phyloP scores from a whole-genome alignment of 805 yeast genomes.

The Metschnikowia anglica region DNA sequence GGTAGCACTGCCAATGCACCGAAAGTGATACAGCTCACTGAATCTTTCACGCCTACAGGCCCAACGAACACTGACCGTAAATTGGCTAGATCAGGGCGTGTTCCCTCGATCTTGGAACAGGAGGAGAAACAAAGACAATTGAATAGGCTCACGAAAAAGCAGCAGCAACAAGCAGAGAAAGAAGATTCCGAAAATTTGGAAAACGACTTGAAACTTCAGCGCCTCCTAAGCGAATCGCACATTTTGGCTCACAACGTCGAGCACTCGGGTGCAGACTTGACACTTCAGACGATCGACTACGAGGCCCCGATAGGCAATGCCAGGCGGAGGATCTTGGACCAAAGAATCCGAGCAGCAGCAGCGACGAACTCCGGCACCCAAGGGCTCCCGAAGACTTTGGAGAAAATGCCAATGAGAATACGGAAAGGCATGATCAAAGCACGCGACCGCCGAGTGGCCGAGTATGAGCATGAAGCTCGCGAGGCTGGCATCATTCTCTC shows the following conservation, averaged over 20 bases:
- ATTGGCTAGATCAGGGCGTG: slow-evolving; percentile 58
- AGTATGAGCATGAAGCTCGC: slow-evolving; percentile 72
- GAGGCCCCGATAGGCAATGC: slow-evolving; percentile 70
- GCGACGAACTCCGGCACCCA: slow-evolving; percentile 44
- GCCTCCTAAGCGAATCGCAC: slow-evolving; percentile 71
- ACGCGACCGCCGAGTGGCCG: slow-evolving; percentile 49
- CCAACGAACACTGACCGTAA: slow-evolving; percentile 50
- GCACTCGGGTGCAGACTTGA: slow-evolving; percentile 66
- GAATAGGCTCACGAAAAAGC: slow-evolving; percentile 33
- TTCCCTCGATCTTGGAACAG: slow-evolving; percentile 45
- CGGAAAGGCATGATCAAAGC: slow-evolving; percentile 78
- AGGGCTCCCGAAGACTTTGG: slow-evolving; percentile 49
- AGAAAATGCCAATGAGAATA: slow-evolving; percentile 85
- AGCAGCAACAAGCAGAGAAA: slow-evolving; percentile 34
- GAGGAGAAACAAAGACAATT: slow-evolving; percentile 27
- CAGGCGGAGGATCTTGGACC: slow-evolving; percentile 60
- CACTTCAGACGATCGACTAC: slow-evolving; percentile 58
- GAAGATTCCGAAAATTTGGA: slow-evolving; percentile 54
- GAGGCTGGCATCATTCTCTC: slow-evolving; percentile 91
- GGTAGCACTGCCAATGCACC: slow-evolving; percentile 29
- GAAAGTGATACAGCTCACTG: slow-evolving; percentile 47
- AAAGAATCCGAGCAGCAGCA: slow-evolving; percentile 50
- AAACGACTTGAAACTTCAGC: slow-evolving; percentile 70
- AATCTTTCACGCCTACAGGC: slow-evolving; percentile 30
- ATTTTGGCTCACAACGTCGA: slow-evolving; percentile 46